A percentile compares a stretch with the other conserved stretches of the same genome.
These are phyloP conservation scores for Kodamaea anthophila DNA, from an alignment of 1,139 yeast species.

Conservation along the genomic window DNA sequence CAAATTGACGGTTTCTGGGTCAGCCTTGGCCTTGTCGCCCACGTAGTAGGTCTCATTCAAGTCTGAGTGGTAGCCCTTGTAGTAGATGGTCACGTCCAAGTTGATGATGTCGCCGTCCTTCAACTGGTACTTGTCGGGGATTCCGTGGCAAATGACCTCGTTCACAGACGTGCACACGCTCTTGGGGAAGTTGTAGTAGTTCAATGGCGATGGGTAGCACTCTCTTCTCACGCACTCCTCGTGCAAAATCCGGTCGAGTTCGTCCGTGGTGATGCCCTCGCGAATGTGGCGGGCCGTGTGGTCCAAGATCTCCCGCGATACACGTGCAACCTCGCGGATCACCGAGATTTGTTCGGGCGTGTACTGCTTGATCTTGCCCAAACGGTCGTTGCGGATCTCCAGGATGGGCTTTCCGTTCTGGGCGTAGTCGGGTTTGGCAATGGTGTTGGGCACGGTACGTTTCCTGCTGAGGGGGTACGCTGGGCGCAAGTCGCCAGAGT, in stretches of 20 bases:
- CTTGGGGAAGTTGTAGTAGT: slow-evolving; percentile 92
- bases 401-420: slow-evolving; percentile 68
- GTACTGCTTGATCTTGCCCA: slow-evolving; percentile 58
- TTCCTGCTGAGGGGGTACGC: slow-evolving; percentile 74
- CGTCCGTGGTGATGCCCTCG: slow-evolving; percentile 94
- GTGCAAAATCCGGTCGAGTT: slow-evolving; percentile 80
- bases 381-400: slow-evolving; percentile 70
- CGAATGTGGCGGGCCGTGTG: slow-evolving; percentile 73
- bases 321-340: slow-evolving; percentile 63
- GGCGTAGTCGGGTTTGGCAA: slow-evolving; percentile 83
- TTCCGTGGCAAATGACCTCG: slow-evolving; percentile 95
- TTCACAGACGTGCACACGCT: slow-evolving; percentile 90
- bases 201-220: slow-evolving; percentile 92
- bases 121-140: slow-evolving; percentile 82
- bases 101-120: slow-evolving; percentile 94
- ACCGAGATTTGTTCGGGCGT: slow-evolving; percentile 62
- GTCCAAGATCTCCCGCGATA: slow-evolving; percentile 88
- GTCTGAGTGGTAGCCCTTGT: slow-evolving; percentile 90
- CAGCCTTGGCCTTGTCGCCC: slow-evolving; percentile 75
- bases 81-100: slow-evolving; percentile 78
- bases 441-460: slow-evolving; percentile 63
- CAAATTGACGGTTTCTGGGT: slow-evolving; percentile 74
- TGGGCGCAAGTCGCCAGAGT: slow-evolving; percentile 72
- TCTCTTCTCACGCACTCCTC: slow-evolving; percentile 82
- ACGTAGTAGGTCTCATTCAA: slow-evolving; percentile 95